Evolutionary conservation across 805 yeast genomes (phyloP).

Genomic region (Candida coquimbonensis): DNA sequence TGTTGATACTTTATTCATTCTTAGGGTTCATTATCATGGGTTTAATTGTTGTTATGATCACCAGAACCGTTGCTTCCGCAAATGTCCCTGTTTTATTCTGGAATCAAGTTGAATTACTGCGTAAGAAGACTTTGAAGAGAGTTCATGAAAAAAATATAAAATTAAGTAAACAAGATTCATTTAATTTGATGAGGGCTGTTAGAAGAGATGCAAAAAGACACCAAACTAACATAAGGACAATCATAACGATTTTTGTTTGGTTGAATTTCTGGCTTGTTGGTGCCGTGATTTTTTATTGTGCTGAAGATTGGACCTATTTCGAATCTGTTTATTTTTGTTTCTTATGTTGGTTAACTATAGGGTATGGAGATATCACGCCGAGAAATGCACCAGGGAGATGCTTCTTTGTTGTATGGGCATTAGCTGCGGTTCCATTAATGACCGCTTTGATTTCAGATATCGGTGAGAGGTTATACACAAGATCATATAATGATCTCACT

Average conservation of each 20-base stretch:
- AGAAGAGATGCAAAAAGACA: conserved; percentile 32
- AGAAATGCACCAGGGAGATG: conserved; percentile 55
- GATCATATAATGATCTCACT: conserved; percentile 17
- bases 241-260: conserved; percentile 37
- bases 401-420: conserved; percentile 73
- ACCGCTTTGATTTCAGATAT: conserved; percentile 67
- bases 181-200: conserved; percentile 48
- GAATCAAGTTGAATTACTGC: conserved; percentile 50
- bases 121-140: conserved; percentile 30
- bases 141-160: conserved; percentile 7
- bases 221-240: conserved; percentile 34
- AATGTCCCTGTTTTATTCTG: conserved; percentile 59
- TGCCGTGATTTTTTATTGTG: conserved; percentile 49
- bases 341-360: conserved; percentile 71
- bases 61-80: conserved; percentile 55
- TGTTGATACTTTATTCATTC: conserved; percentile 56
- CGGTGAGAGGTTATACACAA: conserved; percentile 50
- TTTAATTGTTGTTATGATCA: conserved; percentile 60
- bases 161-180: conserved; percentile 41
- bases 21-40: conserved; percentile 71
- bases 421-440: conserved; percentile 82
- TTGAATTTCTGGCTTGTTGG: conserved; percentile 67
- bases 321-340: conserved; percentile 70
- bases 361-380: conserved; percentile 77
- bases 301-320: conserved; percentile 71